Evolutionary conservation across 495 filamentous ascomycete genomes (phyloP), one percentile per base, ranked within the genome.

Genomic region (Penicillium roqueforti): DNA sequence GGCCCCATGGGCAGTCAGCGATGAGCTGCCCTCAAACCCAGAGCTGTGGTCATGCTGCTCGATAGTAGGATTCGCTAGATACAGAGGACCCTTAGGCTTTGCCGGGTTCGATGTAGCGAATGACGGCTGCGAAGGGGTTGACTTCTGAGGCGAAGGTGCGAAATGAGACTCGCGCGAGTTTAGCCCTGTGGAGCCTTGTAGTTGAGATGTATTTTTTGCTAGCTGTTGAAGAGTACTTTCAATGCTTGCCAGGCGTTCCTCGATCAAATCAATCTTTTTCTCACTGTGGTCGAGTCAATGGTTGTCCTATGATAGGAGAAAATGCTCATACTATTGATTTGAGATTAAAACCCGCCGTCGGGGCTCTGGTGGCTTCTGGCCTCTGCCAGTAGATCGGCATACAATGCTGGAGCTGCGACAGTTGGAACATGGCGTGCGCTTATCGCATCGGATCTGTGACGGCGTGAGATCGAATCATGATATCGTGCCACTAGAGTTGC

Each of bases 221-320:
- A 75, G 47, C 34, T 74, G 68, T 20, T 69, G 72, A 1, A 87
- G 71, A 51, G 80, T 70, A 19, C 68, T 51, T 32, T 76, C 85
- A 49, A 88, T 87, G 36, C 73, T 71, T 3, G 72, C 77, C 6
- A 88, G 76, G 4, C 84, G 82, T 39, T 80, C 71, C 57, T 84
- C 83, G 46, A 88, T 85, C 26, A 77, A 65, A 58, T 87, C 84
- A 42, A 88, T 85, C 66, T 88, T 88, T 55, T 73, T 76, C 66
- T 88, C 85, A 65, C 84, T 87, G 50, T 18, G 47, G 9, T 23
- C 25, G 13, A 16, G 43, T 39, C 14, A 53, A 32, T 50, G 2
- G 2, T 36, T 36, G 14, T 19, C 9, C 22, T 23, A 23, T 19
- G 25, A 14, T 36, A 20, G 14, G 10, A 13, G 42, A 28, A 26